Evolutionary conservation across 2,329 filamentous ascomycete genomes (phyloP).

Genomic region (Orbilia oligospora): DNA sequence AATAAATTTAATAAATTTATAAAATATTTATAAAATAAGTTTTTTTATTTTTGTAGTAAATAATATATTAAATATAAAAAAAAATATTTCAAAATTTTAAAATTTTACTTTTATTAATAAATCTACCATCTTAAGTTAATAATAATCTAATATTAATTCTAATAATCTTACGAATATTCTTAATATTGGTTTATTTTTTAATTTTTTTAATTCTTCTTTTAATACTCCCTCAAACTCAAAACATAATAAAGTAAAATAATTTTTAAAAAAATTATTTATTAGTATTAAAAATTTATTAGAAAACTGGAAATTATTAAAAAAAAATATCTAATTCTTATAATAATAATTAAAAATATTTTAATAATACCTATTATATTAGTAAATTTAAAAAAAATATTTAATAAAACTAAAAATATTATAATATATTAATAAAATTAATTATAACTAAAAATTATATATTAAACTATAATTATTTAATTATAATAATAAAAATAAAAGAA

Average conservation of each 20-base stretch:
- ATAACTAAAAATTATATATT: not conserved
- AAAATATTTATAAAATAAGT: slow-evolving; percentile 8
- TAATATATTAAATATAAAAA: not conserved
- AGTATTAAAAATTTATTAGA: not conserved
- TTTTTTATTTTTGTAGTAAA: not conserved
- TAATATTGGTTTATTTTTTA: not conserved
- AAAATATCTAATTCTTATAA: not conserved
- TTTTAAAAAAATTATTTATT: not conserved
- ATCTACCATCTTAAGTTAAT: not conserved
- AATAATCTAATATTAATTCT: not conserved
- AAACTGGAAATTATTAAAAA: not conserved
- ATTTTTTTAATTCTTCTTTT: not conserved
- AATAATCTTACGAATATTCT: not conserved
- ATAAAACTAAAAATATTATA: not conserved
- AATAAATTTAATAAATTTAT: not conserved
- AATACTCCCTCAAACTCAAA: not conserved
- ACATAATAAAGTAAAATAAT: not conserved
- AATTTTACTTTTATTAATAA: not conserved
- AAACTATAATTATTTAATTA: not conserved
- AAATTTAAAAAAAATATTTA: not conserved
- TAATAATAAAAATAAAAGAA: not conserved
- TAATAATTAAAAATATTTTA: not conserved
- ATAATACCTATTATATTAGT: not conserved
- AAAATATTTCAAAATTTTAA: not conserved
- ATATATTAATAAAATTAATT: not conserved